Evolutionary conservation across 768 basidiomycete genomes (phyloP).

Genomic region (Suillus ampliporus): DNA sequence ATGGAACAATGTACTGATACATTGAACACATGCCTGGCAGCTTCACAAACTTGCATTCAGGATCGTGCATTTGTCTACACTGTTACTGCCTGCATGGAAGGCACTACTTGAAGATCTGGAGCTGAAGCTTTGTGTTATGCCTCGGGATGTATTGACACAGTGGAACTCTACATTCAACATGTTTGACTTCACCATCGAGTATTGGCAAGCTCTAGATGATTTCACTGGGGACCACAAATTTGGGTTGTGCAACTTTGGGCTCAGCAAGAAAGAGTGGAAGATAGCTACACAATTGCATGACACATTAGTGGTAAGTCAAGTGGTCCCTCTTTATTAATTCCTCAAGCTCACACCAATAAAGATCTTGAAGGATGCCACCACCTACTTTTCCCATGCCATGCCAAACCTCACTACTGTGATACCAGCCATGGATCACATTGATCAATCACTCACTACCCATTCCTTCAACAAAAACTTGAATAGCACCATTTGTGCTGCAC

Average conservation of each 20-base stretch:
- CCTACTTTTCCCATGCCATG: constrained; percentile 35
- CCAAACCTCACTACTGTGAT: constrained; percentile 39
- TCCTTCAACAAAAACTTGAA: neutral
- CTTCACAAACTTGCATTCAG: constrained; percentile 23
- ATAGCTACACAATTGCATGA: too few relatives aligned
- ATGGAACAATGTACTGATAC: too few relatives aligned
- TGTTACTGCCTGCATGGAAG: constrained; percentile 30
- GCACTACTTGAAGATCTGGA: constrained; percentile 13
- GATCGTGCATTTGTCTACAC: constrained; percentile 25
- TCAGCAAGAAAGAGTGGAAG: too few relatives aligned
- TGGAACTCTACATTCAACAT: constrained; percentile 30
- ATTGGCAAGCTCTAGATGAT: constrained; percentile 14
- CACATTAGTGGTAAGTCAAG: too few relatives aligned
- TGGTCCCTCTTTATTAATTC: too few relatives aligned
- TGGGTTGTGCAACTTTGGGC: too few relatives aligned
- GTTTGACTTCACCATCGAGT: constrained; percentile 24
- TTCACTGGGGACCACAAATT: too few relatives aligned
- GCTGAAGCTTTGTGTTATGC: constrained; percentile 9
- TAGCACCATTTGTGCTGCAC: constrained; percentile 8
- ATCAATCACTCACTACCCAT: constrained; percentile 25
- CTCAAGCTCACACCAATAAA: constrained; percentile 14
- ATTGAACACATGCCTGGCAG: too few relatives aligned
- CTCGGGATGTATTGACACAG: constrained; percentile 19
- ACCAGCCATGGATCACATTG: constrained; percentile 44
- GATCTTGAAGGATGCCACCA: constrained; percentile 43